A percentile compares a stretch with the other conserved stretches of the same genome.
These are phyloP conservation scores for Abortiporus biennis DNA, from an alignment of 1,284 basidiomycete genomes.

Conservation along the genomic window DNA sequence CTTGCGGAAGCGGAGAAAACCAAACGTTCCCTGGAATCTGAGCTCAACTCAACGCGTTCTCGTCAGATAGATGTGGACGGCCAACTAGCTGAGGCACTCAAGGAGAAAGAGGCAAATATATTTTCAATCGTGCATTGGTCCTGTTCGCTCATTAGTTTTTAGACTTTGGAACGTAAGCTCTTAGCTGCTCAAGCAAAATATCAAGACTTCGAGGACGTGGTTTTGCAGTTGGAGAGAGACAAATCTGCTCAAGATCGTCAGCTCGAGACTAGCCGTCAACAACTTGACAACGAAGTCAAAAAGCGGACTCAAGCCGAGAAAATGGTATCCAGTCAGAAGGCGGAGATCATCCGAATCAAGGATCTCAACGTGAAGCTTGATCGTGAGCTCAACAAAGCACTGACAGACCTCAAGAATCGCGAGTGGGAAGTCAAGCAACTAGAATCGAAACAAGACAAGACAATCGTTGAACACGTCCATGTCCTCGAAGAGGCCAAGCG, in stretches of 20 bases:
- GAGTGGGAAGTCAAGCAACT: constrained; percentile 86
- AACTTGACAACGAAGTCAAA: constrained; percentile 62
- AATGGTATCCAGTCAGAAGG: constrained; percentile 54
- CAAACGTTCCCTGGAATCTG: constrained; percentile 67
- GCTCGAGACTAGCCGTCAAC: constrained; percentile 59
- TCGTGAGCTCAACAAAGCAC: constrained; percentile 73
- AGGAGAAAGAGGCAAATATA: constrained; percentile 64
- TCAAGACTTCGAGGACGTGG: constrained; percentile 83
- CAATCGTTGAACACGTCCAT: constrained; percentile 97
- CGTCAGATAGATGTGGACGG: constrained; percentile 69
- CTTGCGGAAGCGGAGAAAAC: constrained; percentile 66
- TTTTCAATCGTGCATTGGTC: constrained; percentile 1
- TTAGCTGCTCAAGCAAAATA: constrained; percentile 68
- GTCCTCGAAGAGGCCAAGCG: constrained; percentile 97
- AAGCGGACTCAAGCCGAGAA: constrained; percentile 76
- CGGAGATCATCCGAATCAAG: constrained; percentile 63
- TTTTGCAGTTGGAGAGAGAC: constrained; percentile 80
- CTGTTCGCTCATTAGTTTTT: constrained; percentile 8
- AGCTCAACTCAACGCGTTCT: constrained; percentile 67
- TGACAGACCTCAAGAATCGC: constrained; percentile 74
- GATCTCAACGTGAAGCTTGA: constrained; percentile 73
- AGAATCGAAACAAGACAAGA: constrained; percentile 90
- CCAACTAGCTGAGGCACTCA: constrained; percentile 55
- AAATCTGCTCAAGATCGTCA: constrained; percentile 71
- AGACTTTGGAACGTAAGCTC: constrained; percentile 78